Evolutionary conservation across 495 filamentous ascomycete species (phyloP), one percentile per base, ranked within the genome.

Genomic region (Peziza echinospora): DNA sequence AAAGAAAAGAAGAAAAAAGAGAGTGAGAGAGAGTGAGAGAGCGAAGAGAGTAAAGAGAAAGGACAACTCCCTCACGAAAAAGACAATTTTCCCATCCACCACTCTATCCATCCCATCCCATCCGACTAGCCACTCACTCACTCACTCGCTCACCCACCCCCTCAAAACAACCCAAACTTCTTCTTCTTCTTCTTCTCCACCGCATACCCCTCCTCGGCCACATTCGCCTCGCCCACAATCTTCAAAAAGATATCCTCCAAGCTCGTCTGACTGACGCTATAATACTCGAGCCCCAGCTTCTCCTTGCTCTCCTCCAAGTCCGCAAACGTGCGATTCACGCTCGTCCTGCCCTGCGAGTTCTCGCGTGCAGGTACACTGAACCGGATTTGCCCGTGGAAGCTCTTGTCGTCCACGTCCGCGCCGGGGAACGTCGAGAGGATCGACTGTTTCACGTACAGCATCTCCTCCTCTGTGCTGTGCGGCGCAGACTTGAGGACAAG

Each of bases 221-320:
- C 72, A 61, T 82, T 72, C 59, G 87, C 78, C 59, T 71, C 70
- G 16, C 74, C 73, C 0, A 89, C 82, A 50, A 91, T 84, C 30
- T 64, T 73, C 64, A 93, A 63, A 62, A 93, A 93, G 0, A 91
- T 82, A 64, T 89, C 79, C 62, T 91, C 84, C 48, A 91, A n/a
- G 43, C 8, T 86, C 43, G 82, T 84, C 50, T 79, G 80, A 41
- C 71, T 77, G 51, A 86, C 80, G 41, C 76, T 79, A 58, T 80
- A 91, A 58, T 82, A 80, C 63, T 80, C 77, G 23, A 89, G 66
- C 0, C 80, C 78, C 40, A 87, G 55, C 16, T 59, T 60, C 23
- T 73, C 65, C 53, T 75, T 80, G 43, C 73, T 63, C 52, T 69
- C 70, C 60, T 92, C 84, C 0, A 93, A 66, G 26, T 70, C 49